Evolutionary conservation across 129 eudicot species (phyloP), one percentile per base, ranked within the genome.

Genomic region (Saposhnikovia divaricata): DNA sequence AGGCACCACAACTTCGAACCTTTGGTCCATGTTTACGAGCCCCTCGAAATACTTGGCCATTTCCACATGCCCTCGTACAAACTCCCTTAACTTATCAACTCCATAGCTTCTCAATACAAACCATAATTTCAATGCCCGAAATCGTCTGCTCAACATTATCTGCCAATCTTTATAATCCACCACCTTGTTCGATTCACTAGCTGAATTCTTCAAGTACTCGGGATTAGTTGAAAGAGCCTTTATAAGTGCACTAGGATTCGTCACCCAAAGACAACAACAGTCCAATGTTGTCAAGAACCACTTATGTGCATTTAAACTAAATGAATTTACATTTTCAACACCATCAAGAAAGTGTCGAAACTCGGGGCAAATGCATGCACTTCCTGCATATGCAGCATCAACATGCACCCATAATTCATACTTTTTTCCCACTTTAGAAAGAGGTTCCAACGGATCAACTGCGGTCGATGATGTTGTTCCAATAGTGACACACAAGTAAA

Each of bases 91-190:
- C 21, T 72, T 50, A 6, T 0, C 72, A 83, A 50, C 81, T 12
- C 88, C 88, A 28, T 83, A 78, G 77, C 88, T 84, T 6, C 76
- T 21, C 1, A 83, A 19, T 0, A 83, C 86, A 11, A 83, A 28
- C 82, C 82, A 83, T 40, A 83, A 63, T 53, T 79, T 78, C 5
- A 83, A 44, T 4, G 86, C 77, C 14, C 80, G 40, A 48, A 83
- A 83, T 27, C 82, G 23, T 4, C 86, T 82, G 59, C 82, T 68
- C 48, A 76, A 31, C 12, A 76, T 51, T 18, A 83, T 57, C 45
- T 83, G 82, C 80, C 86, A 79, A 63, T 78, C 86, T 50, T 83
- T 83, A 40, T 83, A 83, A 55, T 83, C 85, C 37, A 83, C 82
- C 39, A 83, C 86, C 10, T 75, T 43, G 40, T 83, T 66, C 14